Percentiles rank a stretch among this genome's conserved stretches.
Evolutionary conservation across 2,329 filamentous ascomycete species (phyloP).

Genomic region (Massarina eburnea): DNA sequence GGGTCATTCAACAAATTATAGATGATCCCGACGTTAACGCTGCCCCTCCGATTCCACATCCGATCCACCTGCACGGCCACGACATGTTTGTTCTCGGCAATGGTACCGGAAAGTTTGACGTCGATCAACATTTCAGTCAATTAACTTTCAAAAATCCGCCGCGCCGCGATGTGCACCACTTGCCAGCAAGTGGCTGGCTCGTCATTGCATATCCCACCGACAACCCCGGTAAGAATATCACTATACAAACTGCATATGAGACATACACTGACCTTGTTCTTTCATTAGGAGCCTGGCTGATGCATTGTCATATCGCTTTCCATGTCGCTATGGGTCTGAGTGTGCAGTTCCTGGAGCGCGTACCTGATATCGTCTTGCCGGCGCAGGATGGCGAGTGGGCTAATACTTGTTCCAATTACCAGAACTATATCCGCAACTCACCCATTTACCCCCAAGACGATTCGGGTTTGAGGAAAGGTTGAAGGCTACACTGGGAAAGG

Average conservation of each 20-base stretch:
- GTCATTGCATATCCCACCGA: constrained; percentile 54
- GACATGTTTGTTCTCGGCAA: constrained; percentile 25
- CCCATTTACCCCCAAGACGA: constrained; percentile 42
- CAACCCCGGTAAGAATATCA: constrained; percentile 42
- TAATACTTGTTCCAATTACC: constrained; percentile 30
- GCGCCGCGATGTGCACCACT: constrained; percentile 37
- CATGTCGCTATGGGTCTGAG: constrained; percentile 32
- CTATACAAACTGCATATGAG: not conserved
- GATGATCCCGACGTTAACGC: constrained; percentile 22
- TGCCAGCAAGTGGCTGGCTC: constrained; percentile 42
- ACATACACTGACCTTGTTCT: too few species aligned
- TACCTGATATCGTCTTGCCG: constrained; percentile 22
- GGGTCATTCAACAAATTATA: constrained; percentile 48
- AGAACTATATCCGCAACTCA: constrained; percentile 32
- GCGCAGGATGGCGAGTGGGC: constrained; percentile 25
- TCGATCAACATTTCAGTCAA: constrained; percentile 12
- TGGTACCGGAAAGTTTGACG: constrained; percentile 36
- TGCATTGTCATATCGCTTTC: constrained; percentile 34
- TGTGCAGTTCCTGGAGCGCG: constrained; percentile 22
- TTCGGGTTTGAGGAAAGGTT: constrained; percentile 42
- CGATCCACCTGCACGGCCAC: constrained; percentile 35
- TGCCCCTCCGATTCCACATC: constrained; percentile 38
- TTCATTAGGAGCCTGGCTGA: constrained; percentile 25
- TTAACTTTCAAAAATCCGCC: constrained; percentile 40
- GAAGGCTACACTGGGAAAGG: too few species aligned